Evolutionary conservation across 352 stramenopile genomes (phyloP).

Genomic region (Phytophthora multivora): DNA sequence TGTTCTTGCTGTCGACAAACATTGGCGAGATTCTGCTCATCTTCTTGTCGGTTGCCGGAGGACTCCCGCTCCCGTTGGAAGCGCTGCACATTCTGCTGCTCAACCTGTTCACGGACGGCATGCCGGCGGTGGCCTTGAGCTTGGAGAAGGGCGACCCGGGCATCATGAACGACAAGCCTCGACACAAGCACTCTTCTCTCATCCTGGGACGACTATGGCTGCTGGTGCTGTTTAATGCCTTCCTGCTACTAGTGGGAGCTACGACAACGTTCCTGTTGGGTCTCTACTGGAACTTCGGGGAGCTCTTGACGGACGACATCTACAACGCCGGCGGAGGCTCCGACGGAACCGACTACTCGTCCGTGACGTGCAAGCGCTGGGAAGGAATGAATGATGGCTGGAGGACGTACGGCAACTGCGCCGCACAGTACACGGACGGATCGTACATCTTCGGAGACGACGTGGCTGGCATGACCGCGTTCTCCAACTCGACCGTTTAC

Average conservation of each 20-base stretch:
- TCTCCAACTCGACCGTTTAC: constrained; percentile 46
- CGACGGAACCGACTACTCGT: constrained; percentile 49
- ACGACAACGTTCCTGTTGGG: constrained; percentile 59
- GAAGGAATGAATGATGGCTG: constrained; percentile 53
- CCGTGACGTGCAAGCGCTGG: constrained; percentile 65
- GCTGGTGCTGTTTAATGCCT: constrained; percentile 61
- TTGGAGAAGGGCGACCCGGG: constrained; percentile 70
- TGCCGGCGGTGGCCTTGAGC: constrained; percentile 74
- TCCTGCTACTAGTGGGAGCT: constrained; percentile 51
- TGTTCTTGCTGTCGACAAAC: constrained; percentile 98
- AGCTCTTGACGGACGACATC: constrained; percentile 56
- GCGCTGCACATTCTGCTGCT: constrained; percentile 98
- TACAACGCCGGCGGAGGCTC: constrained; percentile 49
- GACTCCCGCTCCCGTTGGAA: constrained; percentile 88
- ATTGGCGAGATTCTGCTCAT: constrained; percentile 94
- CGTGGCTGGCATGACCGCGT: constrained; percentile 28
- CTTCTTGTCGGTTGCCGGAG: constrained; percentile 63
- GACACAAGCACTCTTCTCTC: constrained; percentile 55
- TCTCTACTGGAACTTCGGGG: constrained; percentile 78
- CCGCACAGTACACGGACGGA: constrained; percentile 42
- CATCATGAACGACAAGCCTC: constrained; percentile 71
- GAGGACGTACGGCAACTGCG: constrained; percentile 63
- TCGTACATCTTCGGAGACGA: constrained; percentile 58
- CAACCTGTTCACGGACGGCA: constrained; percentile 98
- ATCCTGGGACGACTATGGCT: constrained; percentile 71